Evolutionary conservation across 108 stramenopile species (phyloP).

Genomic region (Mediolabrus comicus): DNA sequence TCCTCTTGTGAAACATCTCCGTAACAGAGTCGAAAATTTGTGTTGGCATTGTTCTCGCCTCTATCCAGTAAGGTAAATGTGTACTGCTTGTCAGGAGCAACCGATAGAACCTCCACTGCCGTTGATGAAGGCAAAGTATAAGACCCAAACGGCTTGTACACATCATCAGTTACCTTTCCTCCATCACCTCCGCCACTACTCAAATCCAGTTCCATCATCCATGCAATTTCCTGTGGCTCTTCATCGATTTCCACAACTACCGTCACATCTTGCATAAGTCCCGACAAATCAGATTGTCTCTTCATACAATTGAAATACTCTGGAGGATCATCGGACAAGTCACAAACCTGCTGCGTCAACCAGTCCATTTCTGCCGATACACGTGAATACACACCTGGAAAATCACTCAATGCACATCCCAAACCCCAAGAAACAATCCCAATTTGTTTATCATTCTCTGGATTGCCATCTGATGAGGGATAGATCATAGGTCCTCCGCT

Average conservation of each 20-base stretch:
- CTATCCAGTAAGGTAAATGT: constrained; percentile 25
- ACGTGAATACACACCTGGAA: constrained; percentile 31
- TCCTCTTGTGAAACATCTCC: constrained; percentile 6
- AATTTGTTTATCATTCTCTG: constrained; percentile 4
- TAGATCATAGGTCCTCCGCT: constrained; percentile 26
- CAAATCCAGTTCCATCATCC: constrained; percentile 22
- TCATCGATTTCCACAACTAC: constrained; percentile 33
- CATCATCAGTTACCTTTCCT: constrained; percentile 1
- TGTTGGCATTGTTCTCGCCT: not conserved
- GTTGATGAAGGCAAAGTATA: not conserved
- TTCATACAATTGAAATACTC: constrained; percentile 22
- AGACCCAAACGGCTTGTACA: constrained; percentile 23
- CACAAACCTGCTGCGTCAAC: constrained; percentile 25
- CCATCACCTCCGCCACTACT: not conserved
- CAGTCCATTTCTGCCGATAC: constrained; percentile 6
- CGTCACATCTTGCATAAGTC: constrained; percentile 12
- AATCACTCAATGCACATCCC: constrained; percentile 9
- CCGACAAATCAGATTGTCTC: not conserved
- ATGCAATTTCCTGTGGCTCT: constrained; percentile 19
- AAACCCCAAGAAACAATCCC: constrained; percentile 32
- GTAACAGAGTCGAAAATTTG: constrained; percentile 29
- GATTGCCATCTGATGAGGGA: not conserved
- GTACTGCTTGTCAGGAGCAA: constrained; percentile 15
- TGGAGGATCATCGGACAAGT: constrained; percentile 28
- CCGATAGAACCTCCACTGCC: not conserved